A percentile compares a stretch with the other conserved stretches of the same genome.
phyloP scores from a whole-genome alignment of 495 filamentous ascomycete genomes.

The Elasticomyces elasticus region DNA sequence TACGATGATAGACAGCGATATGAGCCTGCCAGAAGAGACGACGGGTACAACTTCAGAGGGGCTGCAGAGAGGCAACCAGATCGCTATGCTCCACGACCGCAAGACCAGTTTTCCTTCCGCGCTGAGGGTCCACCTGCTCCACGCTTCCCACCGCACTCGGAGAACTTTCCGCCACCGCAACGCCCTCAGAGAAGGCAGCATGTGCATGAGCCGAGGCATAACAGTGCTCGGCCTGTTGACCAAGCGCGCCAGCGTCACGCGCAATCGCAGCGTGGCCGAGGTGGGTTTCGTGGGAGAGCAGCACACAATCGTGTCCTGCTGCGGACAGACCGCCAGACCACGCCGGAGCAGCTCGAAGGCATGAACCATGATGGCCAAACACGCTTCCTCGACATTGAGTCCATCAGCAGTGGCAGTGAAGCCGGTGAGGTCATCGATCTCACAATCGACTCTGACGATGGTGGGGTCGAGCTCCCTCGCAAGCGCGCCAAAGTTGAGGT shows the following conservation, averaged over 20 bases:
- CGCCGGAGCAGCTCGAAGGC: conserved; percentile 29
- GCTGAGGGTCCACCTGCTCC: conserved; percentile 9
- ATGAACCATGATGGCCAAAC: conserved; percentile 21
- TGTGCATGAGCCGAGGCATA: neutral
- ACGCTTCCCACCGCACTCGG: conserved; percentile 9
- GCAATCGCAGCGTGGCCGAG: neutral
- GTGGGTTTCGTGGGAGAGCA: neutral
- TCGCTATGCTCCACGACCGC: neutral
- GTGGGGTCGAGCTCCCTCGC: conserved; percentile 27
- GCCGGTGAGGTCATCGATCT: conserved; percentile 47
- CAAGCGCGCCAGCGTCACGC: neutral
- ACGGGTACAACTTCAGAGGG: conserved; percentile 12
- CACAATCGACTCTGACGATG: conserved; percentile 37
- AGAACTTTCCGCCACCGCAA: neutral
- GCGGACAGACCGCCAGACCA: conserved; percentile 10
- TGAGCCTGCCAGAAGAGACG: neutral
- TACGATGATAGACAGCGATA: neutral
- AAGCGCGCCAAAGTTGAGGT: conserved; percentile 7
- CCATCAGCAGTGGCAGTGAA: conserved; percentile 62
- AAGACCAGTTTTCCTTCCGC: conserved; percentile 13
- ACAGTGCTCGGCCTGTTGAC: neutral
- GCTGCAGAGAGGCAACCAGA: conserved; percentile 5
- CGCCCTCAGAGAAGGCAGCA: neutral
- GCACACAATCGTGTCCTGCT: conserved; percentile 16
- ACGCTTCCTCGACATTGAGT: conserved; percentile 44